Evolutionary conservation across 1,284 basidiomycete genomes (phyloP), one percentile per base, ranked within the genome.

Genomic region (Cryptococcus jaspeensis): DNA sequence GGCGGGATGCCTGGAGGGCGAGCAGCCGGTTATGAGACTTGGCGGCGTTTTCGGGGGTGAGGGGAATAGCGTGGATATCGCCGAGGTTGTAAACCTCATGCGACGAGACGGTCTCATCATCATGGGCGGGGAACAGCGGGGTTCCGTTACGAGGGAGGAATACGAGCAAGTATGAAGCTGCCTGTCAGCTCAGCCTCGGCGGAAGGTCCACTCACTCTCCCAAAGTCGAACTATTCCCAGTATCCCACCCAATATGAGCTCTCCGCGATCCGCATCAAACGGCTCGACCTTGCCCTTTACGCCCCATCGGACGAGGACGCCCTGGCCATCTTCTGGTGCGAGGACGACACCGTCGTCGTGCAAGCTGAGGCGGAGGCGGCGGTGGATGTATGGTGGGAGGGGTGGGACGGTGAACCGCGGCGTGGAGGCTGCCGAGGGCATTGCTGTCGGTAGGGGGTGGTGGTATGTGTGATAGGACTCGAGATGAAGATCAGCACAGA

Each of bases 181-280:
- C 7, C 13, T 20, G 35, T 47, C 15, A 47, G 45, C 25, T 32
- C 45, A 28, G 5, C 11, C 35, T 6, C n/a, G 4, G 45, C 5
- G 15, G 45, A 13, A 9, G 5, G 6, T 15, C n/a, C 13, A 66
- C 73, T 58, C 54, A 75, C 74, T 63, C 47, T 76, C 75, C 77
- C 77, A 79, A 22, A 79, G 54, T 23, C 75, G 53, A 1, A 74
- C 71, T 15, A 77, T 61, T 4, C 77, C 77, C 1, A 78, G 52
- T 2, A 79, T 59, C 6, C 77, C 76, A 7, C 73, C 74, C 9
- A 79, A 55, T 45, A 71, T 65, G 16, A 78, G 53, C 18, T 59
- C 60, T 5, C 60, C 62, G 13, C 55, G 59, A 13, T 63, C 58
- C 9, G 35, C 50, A 13, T 63, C 60, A 40, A 53, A 59, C 8